Evolutionary conservation across 202 grass and related monocot genomes (phyloP).

Genomic region (Saccharum hybrid): DNA sequence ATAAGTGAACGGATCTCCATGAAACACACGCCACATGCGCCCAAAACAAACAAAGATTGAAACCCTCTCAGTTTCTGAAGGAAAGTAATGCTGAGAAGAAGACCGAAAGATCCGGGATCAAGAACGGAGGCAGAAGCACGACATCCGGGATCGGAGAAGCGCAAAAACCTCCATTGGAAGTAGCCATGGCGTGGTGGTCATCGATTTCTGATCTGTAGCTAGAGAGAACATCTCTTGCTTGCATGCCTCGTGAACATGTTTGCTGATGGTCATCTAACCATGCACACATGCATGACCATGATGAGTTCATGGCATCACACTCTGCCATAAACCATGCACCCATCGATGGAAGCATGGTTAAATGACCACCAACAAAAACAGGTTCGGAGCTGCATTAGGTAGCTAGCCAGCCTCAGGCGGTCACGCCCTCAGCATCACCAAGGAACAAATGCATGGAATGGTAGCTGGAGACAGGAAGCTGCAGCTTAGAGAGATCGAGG

Average conservation of each 20-base stretch:
- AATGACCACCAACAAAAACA: slow-evolving; percentile 82
- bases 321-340: neutral
- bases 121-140: neutral
- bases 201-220: neutral
- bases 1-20: neutral
- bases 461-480: neutral
- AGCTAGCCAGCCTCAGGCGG: neutral
- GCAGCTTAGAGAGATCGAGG: neutral
- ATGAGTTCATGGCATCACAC: neutral
- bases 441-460: neutral
- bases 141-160: neutral
- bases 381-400: slow-evolving; percentile 52
- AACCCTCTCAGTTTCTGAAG: neutral
- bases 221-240: neutral
- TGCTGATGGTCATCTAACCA: slow-evolving; percentile 91
- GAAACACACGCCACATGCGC: neutral
- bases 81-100: neutral
- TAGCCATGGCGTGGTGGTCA: neutral
- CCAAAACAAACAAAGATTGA: neutral
- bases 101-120: neutral
- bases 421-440: neutral
- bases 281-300: slow-evolving; percentile 19
- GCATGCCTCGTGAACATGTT: slow-evolving; percentile 66
- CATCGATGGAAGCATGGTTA: slow-evolving; percentile 34
- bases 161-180: neutral